Conservation (phyloP, 2,329 filamentous ascomycete genomes). For the Ilyonectria sp. region DNA sequence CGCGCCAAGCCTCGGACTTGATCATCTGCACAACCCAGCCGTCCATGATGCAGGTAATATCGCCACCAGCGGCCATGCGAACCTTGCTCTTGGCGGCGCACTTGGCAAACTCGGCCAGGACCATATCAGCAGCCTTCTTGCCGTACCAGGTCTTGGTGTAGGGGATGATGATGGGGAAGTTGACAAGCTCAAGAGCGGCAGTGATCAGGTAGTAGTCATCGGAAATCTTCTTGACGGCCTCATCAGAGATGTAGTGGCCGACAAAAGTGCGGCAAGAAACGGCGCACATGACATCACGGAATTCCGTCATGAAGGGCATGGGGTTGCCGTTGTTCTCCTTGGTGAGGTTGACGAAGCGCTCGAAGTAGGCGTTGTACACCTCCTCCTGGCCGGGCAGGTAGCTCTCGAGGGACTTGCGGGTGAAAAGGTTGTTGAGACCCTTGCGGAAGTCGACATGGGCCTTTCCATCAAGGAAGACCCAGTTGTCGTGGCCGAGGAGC, state of each 20-base stretch:
- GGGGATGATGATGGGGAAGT: slow-evolving; percentile 96
- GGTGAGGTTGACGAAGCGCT: slow-evolving; percentile 82
- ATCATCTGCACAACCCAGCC: slow-evolving; percentile 93
- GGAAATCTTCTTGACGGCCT: slow-evolving; percentile 92
- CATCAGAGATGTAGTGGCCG: slow-evolving; percentile 93
- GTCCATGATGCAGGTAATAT: slow-evolving; percentile 94
- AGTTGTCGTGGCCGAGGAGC: slow-evolving; percentile 91
- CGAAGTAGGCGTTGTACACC: slow-evolving; percentile 90
- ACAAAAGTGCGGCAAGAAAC: slow-evolving; percentile 98
- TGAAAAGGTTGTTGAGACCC: slow-evolving; percentile 95
- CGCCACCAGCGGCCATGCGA: slow-evolving; percentile 89
- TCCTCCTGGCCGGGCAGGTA: slow-evolving; percentile 96
- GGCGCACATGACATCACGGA: slow-evolving; percentile 95
- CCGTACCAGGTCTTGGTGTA: slow-evolving; percentile 98
- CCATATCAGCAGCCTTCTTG: slow-evolving; percentile 95
- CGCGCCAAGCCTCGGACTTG: slow-evolving; percentile 85
- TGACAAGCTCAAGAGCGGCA: slow-evolving; percentile 94
- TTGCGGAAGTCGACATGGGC: slow-evolving; percentile 97
- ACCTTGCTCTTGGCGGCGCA: slow-evolving; percentile 95
- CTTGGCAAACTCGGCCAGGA: slow-evolving; percentile 89
- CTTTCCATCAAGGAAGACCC: slow-evolving; percentile 97
- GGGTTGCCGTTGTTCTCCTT: slow-evolving; percentile 80
- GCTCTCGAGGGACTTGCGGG: slow-evolving; percentile 85
- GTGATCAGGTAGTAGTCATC: slow-evolving; percentile 98
- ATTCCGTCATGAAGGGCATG: slow-evolving; percentile 89